Evolutionary conservation across 345 rosid genomes (phyloP).

Genomic region (Linum tenue): DNA sequence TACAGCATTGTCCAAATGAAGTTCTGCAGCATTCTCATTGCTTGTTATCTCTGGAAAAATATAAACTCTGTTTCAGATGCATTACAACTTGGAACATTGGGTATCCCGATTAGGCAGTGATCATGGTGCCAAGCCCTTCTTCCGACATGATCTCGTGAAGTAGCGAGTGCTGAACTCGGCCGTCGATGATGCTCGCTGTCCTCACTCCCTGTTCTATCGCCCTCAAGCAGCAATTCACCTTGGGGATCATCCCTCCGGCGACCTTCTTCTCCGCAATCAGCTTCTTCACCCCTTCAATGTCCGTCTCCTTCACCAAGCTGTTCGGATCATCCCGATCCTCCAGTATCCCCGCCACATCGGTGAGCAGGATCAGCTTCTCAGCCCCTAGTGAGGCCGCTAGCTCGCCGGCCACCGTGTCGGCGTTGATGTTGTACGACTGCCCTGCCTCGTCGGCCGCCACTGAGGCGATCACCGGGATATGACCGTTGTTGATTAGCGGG

Average conservation of each 20-base stretch:
- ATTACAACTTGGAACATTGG: background rate
- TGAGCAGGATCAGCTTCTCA: constrained; percentile 74
- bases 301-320: constrained; percentile 77
- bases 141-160: constrained; percentile 84
- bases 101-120: constrained; percentile 40
- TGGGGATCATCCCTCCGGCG: constrained; percentile 91
- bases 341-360: constrained; percentile 83
- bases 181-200: constrained; percentile 89
- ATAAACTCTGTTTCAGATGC: too few species aligned
- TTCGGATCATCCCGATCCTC: constrained; percentile 45
- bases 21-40: too few species aligned
- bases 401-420: constrained; percentile 91
- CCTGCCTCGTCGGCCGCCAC: constrained; percentile 74
- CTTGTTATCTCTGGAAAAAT: too few species aligned
- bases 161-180: constrained; percentile 68
- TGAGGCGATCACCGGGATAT: constrained; percentile 82
- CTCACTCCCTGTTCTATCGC: constrained; percentile 82
- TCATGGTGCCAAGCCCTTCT: constrained; percentile 96
- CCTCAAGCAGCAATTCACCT: constrained; percentile 76
- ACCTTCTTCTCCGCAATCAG: constrained; percentile 68
- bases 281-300: constrained; percentile 74
- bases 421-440: constrained; percentile 82
- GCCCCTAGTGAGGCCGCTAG: constrained; percentile 89
- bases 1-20: too few species aligned
- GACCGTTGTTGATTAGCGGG: constrained; percentile 46